Conservation (phyloP, 2,329 filamentous ascomycete genomes). For the Curvularia sp. region DNA sequence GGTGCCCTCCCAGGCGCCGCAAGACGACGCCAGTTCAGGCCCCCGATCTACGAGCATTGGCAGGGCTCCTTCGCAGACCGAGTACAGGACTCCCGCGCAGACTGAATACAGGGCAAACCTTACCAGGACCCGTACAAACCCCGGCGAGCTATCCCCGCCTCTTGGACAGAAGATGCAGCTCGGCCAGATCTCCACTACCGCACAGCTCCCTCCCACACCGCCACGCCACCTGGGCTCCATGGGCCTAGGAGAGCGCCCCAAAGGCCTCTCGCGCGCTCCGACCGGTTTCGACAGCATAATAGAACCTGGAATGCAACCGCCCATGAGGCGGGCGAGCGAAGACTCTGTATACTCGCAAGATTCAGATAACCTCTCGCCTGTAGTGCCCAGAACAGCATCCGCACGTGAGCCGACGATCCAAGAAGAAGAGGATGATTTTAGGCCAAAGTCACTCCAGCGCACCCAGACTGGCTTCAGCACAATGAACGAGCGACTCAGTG, state of each 20-base stretch:
- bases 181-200: constrained; percentile 46
- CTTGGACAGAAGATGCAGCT: constrained; percentile 48
- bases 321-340: constrained; percentile 33
- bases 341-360: constrained; percentile 45
- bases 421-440: constrained; percentile 58
- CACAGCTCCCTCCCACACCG: constrained; percentile 35
- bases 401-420: constrained; percentile 41
- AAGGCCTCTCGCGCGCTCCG: constrained; percentile 38
- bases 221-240: constrained; percentile 43
- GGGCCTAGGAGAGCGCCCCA: constrained; percentile 46
- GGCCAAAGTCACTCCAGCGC: constrained; percentile 62
- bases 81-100: constrained; percentile 38
- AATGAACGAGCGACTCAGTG: constrained; percentile 26
- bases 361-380: constrained; percentile 38
- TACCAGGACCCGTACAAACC: constrained; percentile 44
- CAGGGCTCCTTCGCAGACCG: constrained; percentile 37
- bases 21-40: constrained; percentile 42
- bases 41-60: constrained; percentile 37
- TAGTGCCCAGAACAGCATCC: constrained; percentile 31
- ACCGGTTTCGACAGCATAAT: constrained; percentile 44
- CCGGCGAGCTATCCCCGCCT: constrained; percentile 47
- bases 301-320: constrained; percentile 11
- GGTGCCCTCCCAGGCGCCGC: constrained; percentile 29
- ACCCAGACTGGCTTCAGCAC: constrained; percentile 62
- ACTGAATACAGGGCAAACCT: constrained; percentile 40